Evolutionary conservation across 2,329 filamentous ascomycete species (phyloP).

Genomic region (Penicillium sp.): DNA sequence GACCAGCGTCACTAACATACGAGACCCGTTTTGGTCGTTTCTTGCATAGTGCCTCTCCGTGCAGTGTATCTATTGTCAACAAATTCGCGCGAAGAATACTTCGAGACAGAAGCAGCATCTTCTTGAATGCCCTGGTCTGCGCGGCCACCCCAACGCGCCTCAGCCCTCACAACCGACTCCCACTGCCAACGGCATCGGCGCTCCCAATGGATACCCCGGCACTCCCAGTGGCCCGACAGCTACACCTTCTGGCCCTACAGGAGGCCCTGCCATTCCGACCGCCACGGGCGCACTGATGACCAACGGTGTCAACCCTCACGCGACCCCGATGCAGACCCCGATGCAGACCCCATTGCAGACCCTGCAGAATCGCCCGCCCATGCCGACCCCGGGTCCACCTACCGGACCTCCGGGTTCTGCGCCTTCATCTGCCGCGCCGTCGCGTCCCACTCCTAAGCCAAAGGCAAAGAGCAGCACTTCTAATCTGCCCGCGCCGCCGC

Average conservation of each 20-base stretch:
- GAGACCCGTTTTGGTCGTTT: conserved; percentile 20
- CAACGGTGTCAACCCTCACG: conserved; percentile 45
- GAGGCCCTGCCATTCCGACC: conserved; percentile 37
- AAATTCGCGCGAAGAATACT: conserved; percentile 54
- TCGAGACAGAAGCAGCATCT: conserved; percentile 53
- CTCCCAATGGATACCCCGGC: conserved; percentile 44
- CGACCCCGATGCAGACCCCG: conserved; percentile 44
- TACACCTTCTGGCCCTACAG: conserved; percentile 33
- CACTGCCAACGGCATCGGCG: conserved; percentile 40
- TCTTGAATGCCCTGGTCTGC: conserved; percentile 50
- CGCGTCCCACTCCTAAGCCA: conserved; percentile 40
- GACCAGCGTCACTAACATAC: conserved; percentile 37
- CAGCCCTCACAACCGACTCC: conserved; percentile 42
- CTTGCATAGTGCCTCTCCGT: conserved; percentile 49
- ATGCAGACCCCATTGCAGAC: conserved; percentile 31
- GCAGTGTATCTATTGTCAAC: conserved; percentile 54
- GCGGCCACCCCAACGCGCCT: conserved; percentile 45
- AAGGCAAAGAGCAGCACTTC: conserved; percentile 39
- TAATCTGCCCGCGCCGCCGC: conserved; percentile 46
- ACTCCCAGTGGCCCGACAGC: conserved; percentile 41
- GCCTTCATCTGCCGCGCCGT: conserved; percentile 31
- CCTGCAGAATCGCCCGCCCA: conserved; percentile 35
- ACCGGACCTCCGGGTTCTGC: conserved; percentile 29
- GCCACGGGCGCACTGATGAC: conserved; percentile 45
- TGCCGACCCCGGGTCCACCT: conserved; percentile 39